Evolutionary conservation across 306 rosid species (phyloP).

Genomic region (Adenanthera pavonina): DNA sequence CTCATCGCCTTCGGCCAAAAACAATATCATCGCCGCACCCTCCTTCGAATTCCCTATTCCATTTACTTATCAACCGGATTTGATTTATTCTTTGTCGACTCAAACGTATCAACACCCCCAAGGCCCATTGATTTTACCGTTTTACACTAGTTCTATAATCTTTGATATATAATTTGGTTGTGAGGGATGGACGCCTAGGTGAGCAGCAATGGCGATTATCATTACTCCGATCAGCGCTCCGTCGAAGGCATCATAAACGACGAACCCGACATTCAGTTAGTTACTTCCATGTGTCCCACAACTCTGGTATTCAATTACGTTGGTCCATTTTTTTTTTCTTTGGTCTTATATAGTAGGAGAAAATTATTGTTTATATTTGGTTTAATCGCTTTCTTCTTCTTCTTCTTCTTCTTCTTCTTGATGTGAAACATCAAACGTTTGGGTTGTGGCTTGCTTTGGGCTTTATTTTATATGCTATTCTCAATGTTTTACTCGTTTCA

Average conservation of each 20-base stretch:
- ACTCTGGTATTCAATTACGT: conserved; percentile 58
- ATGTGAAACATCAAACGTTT: no score
- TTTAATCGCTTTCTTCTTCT: neutral
- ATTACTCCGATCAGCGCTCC: conserved; percentile 74
- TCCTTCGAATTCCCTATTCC: no score
- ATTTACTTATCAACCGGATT: no score
- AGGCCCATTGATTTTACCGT: neutral
- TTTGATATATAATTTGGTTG: neutral
- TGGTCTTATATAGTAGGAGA: neutral
- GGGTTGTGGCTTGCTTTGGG: conserved; percentile 12
- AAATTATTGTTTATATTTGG: neutral
- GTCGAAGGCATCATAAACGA: conserved; percentile 64
- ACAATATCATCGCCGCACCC: no score
- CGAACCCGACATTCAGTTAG: conserved; percentile 51
- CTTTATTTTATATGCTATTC: neutral
- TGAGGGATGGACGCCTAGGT: conserved; percentile 58
- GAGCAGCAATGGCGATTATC: conserved; percentile 69
- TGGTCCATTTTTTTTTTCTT: neutral
- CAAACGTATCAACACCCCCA: neutral
- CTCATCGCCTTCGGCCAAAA: no score
- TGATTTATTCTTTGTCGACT: no score
- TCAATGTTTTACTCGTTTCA: neutral
- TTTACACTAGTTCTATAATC: no score
- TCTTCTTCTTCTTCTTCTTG: no score
- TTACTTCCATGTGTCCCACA: conserved; percentile 60